Evolutionary conservation across 2,329 filamentous ascomycete species (phyloP).

Genomic region (Scedosporium minutisporum): DNA sequence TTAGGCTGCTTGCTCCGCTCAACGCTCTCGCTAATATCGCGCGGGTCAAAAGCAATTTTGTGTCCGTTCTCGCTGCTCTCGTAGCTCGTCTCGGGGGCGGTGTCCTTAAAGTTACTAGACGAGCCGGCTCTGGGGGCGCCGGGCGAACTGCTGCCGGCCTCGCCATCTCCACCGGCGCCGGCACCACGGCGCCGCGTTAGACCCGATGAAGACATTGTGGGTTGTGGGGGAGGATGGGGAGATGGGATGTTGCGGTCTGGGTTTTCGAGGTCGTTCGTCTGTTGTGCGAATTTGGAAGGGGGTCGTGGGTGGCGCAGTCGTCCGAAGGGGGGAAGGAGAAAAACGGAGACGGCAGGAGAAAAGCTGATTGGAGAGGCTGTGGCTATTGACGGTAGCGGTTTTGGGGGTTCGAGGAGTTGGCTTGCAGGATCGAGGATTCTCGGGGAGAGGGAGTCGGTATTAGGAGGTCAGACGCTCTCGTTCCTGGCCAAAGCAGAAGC

Average conservation of each 20-base stretch:
- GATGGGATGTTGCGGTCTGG: neutral
- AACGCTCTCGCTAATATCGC: conserved; percentile 93
- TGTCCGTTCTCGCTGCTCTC: conserved; percentile 90
- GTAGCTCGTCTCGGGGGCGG: conserved; percentile 69
- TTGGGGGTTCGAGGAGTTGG: neutral
- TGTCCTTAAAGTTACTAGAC: conserved; percentile 42
- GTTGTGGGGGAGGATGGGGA: neutral
- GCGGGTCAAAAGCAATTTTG: conserved; percentile 95
- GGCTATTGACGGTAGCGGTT: neutral
- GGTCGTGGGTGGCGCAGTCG: no score
- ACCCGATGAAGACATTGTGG: conserved; percentile 27
- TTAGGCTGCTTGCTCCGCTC: conserved; percentile 97
- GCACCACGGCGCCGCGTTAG: conserved; percentile 60
- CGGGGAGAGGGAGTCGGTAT: neutral
- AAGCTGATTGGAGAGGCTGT: neutral
- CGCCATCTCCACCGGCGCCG: conserved; percentile 52
- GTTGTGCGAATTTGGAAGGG: no score
- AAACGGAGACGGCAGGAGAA: neutral
- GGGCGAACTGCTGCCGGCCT: conserved; percentile 35
- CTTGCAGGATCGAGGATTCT: neutral
- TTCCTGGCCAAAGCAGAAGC: no score
- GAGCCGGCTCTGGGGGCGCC: conserved; percentile 47
- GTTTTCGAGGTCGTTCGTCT: neutral
- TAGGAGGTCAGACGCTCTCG: no score
- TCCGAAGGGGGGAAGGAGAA: no score